A percentile compares a stretch with the other conserved stretches of the same genome.
These are phyloP conservation scores for Nectriaceae sp. DNA, from an alignment of 2,329 filamentous ascomycete genomes.

Conservation along the genomic window DNA sequence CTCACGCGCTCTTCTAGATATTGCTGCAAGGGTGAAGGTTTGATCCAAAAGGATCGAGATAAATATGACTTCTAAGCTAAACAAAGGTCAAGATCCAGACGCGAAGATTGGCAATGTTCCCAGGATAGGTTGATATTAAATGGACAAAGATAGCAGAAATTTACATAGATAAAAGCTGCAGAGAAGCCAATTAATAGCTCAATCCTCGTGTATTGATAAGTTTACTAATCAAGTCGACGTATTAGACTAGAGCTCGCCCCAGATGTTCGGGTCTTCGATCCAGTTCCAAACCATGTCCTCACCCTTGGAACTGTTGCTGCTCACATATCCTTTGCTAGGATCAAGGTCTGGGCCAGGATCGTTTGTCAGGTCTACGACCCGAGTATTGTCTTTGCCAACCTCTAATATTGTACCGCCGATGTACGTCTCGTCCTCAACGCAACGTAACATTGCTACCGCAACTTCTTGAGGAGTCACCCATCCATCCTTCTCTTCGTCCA, in stretches of 20 bases:
- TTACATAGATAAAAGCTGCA: too few species aligned
- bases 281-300: conserved; percentile 29
- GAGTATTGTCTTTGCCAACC: conserved; percentile 33
- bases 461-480: conserved; percentile 47
- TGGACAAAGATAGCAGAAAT: too few species aligned
- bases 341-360: conserved; percentile 41
- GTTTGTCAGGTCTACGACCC: conserved; percentile 36
- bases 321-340: conserved; percentile 28
- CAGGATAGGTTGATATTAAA: too few species aligned
- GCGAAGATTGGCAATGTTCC: too few species aligned
- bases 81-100: too few species aligned
- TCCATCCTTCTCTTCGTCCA: conserved; percentile 35
- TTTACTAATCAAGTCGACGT: too few species aligned
- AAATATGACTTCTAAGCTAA: too few species aligned
- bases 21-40: too few species aligned
- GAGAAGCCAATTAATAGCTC: too few species aligned
- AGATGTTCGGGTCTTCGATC: conserved; percentile 4
- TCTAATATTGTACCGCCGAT: conserved; percentile 45
- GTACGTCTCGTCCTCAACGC: conserved; percentile 35
- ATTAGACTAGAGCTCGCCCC: not conserved
- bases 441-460: conserved; percentile 45
- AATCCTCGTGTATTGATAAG: too few species aligned
- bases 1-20: too few species aligned
- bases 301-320: conserved; percentile 30
- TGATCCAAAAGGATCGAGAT: too few species aligned